Base-by-base conservation (phyloP, 2,329 filamentous ascomycete species). In the Apiospora koreana region DNA sequence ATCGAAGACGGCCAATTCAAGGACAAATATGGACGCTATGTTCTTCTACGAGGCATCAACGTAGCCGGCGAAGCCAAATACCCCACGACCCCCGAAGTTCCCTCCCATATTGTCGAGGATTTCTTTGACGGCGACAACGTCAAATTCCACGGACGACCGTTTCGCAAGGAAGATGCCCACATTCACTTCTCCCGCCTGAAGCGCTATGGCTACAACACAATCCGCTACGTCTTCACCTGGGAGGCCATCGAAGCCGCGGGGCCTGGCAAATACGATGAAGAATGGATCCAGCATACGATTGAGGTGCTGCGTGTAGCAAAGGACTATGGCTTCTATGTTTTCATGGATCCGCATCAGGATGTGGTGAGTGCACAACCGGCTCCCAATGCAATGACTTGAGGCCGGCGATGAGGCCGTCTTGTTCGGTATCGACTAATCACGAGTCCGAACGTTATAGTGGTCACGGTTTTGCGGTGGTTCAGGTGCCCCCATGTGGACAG, bases 301-400 rank as follows among this genome's bases (percentile, higher is more conserved):
- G 88, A 93, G 48, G 86, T 97, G 14, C 82, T 99, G 75, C 88
- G 94, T 70, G 86, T 94, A 73, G 95, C 95, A 46, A 97, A 95
- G 79, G 87, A 90, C 46, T 98, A 97, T 84, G 94, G 93, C 38
- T 98, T 99, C 80, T 97, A 97, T 78, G 87, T 99, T 67, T 98
- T 98, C 79, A 97, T 99, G 94, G 97, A 99, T 76, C 95, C 97
- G 25, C 96, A 99, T 80, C 96, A 99, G 85, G 96, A 99, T 84
- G 95, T 98, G 76, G 92, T 94, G 87, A 74, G 91, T 88, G 14
- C 48, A 35, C 50, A 9, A 31, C 48, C 41, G 41, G 41, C 35
- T 35, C 35, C 35, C 35, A 35, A 35, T 35, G 35, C 35, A 35
- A 3, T 4, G 45, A 46, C n/a, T 46, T 2, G 21, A 23, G 10